Evolutionary conservation across 257 asterid species (phyloP).

Genomic region (Lycium barbarum): DNA sequence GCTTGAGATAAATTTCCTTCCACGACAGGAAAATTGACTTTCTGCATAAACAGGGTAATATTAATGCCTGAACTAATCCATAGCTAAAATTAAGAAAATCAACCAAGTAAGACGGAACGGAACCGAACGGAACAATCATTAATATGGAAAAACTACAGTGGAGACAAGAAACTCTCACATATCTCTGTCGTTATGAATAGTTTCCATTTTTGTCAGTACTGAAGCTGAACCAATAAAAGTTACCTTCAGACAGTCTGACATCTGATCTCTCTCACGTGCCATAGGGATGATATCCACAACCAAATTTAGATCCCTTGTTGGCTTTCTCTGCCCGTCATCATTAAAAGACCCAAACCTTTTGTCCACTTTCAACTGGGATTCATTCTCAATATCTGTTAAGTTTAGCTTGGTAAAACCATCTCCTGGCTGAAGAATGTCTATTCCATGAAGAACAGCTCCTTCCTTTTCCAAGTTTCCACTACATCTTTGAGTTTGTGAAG

Average conservation of each 20-base stretch:
- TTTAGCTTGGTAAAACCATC: constrained; percentile 30
- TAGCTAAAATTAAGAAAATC: not conserved
- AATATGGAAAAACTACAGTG: not conserved
- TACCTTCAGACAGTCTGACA: constrained; percentile 40
- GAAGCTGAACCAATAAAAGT: constrained; percentile 42
- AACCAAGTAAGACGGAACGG: not conserved
- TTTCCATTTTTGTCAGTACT: constrained; percentile 39
- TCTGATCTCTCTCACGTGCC: constrained; percentile 33
- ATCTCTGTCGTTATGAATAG: not conserved
- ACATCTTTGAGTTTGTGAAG: constrained; percentile 43
- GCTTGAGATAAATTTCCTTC: constrained; percentile 47
- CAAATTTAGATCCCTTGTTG: constrained; percentile 31
- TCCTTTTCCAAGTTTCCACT: constrained; percentile 41
- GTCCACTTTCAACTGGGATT: constrained; percentile 34
- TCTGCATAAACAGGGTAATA: constrained; percentile 44
- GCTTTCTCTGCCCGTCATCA: constrained; percentile 39
- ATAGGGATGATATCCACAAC: constrained; percentile 39
- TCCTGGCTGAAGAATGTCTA: constrained; percentile 36
- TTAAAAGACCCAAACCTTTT: constrained; percentile 36
- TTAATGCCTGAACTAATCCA: constrained; percentile 6
- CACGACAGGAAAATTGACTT: constrained; percentile 34
- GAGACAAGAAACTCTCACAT: not conserved
- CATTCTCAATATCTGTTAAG: constrained; percentile 37
- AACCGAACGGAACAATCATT: not conserved
- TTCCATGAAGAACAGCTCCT: constrained; percentile 40